These are phyloP conservation scores for Purpureocillium lavendulum DNA, from an alignment of 2,329 filamentous ascomycete genomes.

Conservation along the genomic window DNA sequence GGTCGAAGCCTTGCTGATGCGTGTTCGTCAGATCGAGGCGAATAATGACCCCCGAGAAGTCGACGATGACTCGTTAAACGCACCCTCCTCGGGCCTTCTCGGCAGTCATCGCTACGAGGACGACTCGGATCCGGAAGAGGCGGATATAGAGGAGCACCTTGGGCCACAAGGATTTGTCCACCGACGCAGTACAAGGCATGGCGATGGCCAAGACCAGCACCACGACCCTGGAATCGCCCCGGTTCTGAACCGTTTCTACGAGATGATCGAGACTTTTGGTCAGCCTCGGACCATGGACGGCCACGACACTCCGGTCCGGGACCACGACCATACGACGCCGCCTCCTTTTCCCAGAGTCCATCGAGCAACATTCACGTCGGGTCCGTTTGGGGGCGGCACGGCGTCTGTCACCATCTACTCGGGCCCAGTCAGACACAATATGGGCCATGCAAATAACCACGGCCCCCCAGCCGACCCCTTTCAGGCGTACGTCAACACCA, in stretches of 20 bases:
- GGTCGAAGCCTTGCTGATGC: constrained; percentile 8
- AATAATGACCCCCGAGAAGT: constrained; percentile 54
- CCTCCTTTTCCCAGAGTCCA: constrained; percentile 19
- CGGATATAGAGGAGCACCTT: constrained; percentile 47
- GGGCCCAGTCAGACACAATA: constrained; percentile 17
- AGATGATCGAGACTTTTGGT: constrained; percentile 33
- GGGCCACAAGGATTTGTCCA: constrained; percentile 33
- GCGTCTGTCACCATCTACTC: constrained; percentile 42
- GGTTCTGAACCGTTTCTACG: constrained; percentile 32
- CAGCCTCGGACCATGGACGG: constrained; percentile 3
- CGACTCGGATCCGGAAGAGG: constrained; percentile 51
- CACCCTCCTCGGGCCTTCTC: constrained; percentile 19
- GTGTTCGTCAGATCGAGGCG: constrained; percentile 34
- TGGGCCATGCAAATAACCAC: constrained; percentile 4
- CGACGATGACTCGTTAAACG: constrained; percentile 16
- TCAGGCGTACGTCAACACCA: constrained; percentile 15
- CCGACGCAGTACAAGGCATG: constrained; percentile 24
- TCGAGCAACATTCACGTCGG: constrained; percentile 27
- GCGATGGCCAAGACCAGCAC: constrained; percentile 13
- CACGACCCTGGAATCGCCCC: constrained; percentile 25
- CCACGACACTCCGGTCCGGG: background rate
- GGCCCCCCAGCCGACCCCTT: constrained; percentile 30
- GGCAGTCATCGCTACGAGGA: constrained; percentile 20
- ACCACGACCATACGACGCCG: background rate
- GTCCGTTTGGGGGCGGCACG: constrained; percentile 28